A percentile compares a stretch with the other conserved stretches of the same genome.
Conservation (phyloP, 2,329 filamentous ascomycete genomes). For the Sporothrix euskadiensis region DNA sequence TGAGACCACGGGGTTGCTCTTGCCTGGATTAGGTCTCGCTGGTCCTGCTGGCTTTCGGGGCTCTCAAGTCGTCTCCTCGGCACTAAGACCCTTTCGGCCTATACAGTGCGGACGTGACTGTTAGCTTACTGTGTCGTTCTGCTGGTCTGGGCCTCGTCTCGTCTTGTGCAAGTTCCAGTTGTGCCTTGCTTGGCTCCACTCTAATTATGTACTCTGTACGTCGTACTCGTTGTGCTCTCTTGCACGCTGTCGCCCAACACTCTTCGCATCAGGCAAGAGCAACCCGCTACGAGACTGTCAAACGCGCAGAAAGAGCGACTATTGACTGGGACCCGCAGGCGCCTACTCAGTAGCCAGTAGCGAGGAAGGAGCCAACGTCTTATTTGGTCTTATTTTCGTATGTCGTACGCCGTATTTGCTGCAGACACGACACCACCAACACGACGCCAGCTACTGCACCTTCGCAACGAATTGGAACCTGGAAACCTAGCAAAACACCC, state of each 20-base stretch:
- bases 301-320: background rate
- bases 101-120: constrained; percentile 1
- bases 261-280: background rate
- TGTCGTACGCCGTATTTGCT: background rate
- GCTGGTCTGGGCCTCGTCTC: background rate
- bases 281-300: background rate
- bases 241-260: background rate
- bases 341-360: background rate
- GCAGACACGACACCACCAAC: background rate
- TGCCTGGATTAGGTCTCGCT: background rate
- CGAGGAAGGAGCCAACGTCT: background rate
- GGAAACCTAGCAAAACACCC: background rate
- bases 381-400: background rate
- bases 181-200: background rate
- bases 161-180: constrained; percentile 1
- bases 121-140: background rate
- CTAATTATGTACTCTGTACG: background rate
- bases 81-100: constrained; percentile 5
- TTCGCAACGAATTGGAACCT: constrained; percentile 1
- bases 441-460: background rate
- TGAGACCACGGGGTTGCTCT: background rate
- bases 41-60: background rate
- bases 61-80: background rate
- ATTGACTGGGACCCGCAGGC: background rate
- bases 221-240: background rate